Evolutionary conservation across 2,329 filamentous ascomycete species (phyloP).

Genomic region (Penicillium brevicompactum): DNA sequence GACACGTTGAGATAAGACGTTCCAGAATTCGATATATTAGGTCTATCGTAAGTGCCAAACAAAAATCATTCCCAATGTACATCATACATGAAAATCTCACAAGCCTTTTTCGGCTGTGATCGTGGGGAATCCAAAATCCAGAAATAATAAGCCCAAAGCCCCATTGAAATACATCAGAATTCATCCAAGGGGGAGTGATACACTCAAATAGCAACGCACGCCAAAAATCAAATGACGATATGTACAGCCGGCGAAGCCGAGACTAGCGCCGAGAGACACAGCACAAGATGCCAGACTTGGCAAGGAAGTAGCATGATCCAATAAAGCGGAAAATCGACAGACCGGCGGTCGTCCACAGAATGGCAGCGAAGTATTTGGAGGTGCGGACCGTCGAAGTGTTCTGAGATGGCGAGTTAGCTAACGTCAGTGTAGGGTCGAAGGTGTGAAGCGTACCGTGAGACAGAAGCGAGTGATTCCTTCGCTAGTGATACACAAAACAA

Average conservation of each 20-base stretch:
- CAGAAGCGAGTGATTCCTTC: conserved; percentile 80
- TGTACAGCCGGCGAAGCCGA: conserved; percentile 3
- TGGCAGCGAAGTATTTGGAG: conserved; percentile 83
- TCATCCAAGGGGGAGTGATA: neutral
- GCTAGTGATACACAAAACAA: conserved; percentile 84
- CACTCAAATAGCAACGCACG: neutral
- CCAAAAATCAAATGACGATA: conserved; percentile 1
- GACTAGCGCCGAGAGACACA: conserved; percentile 77
- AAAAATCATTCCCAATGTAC: conserved; percentile 4
- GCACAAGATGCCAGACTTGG: conserved; percentile 90
- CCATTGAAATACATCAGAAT: neutral
- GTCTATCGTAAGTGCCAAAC: conserved; percentile 1
- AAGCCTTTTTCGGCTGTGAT: neutral
- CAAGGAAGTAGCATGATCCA: conserved; percentile 89
- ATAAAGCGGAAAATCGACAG: conserved; percentile 84
- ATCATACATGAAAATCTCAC: neutral
- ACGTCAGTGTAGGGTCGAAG: neutral
- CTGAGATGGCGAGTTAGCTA: conserved; percentile 40
- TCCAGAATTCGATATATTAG: conserved; percentile 1
- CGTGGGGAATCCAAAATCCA: conserved; percentile 4
- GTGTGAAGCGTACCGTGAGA: conserved; percentile 68
- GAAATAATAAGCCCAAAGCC: neutral
- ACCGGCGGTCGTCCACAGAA: conserved; percentile 83
- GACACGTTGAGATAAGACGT: neutral
- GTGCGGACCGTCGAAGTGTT: conserved; percentile 70